A percentile compares a stretch with the other conserved stretches of the same genome.
These are phyloP conservation scores for Phytophthora podocarpi DNA, from an alignment of 352 stramenopile genomes.

Conservation along the genomic window DNA sequence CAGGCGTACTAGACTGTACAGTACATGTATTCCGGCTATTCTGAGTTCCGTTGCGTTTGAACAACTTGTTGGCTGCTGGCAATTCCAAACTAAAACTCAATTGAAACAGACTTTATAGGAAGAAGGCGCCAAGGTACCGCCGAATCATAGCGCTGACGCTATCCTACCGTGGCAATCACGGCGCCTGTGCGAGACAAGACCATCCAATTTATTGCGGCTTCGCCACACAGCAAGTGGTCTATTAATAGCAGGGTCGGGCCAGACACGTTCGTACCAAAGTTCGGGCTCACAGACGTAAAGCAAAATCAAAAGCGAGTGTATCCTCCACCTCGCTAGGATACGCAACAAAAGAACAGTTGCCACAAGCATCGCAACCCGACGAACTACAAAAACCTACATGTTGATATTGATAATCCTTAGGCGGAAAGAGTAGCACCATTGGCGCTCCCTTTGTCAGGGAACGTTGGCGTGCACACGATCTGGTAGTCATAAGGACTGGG, in stretches of 20 bases:
- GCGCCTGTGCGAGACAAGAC: constrained; percentile 73
- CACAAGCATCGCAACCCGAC: neutral
- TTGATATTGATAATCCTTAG: constrained; percentile 36
- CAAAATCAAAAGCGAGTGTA: constrained; percentile 66
- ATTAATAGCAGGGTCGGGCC: no score
- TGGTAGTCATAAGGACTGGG: constrained; percentile 48
- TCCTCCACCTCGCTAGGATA: constrained; percentile 55
- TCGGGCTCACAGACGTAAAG: constrained; percentile 60
- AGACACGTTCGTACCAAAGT: constrained; percentile 56
- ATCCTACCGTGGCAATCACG: constrained; percentile 63
- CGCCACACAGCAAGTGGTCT: constrained; percentile 72
- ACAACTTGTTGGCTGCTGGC: no score
- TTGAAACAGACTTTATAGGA: no score
- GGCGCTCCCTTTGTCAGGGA: constrained; percentile 47
- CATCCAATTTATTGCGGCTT: constrained; percentile 73
- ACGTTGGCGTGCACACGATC: constrained; percentile 69
- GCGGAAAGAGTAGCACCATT: constrained; percentile 33
- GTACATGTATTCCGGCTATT: no score
- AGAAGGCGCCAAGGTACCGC: constrained; percentile 10
- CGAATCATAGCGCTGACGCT: constrained; percentile 60
- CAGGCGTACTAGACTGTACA: no score
- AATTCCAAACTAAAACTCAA: no score
- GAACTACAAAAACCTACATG: constrained; percentile 24
- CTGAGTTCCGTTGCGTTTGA: no score
- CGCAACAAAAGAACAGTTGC: no score